Percentiles rank a stretch among this genome's conserved stretches.
Evolutionary conservation across 495 filamentous ascomycete genomes (phyloP).

Genomic region (Xylaria intraflava): DNA sequence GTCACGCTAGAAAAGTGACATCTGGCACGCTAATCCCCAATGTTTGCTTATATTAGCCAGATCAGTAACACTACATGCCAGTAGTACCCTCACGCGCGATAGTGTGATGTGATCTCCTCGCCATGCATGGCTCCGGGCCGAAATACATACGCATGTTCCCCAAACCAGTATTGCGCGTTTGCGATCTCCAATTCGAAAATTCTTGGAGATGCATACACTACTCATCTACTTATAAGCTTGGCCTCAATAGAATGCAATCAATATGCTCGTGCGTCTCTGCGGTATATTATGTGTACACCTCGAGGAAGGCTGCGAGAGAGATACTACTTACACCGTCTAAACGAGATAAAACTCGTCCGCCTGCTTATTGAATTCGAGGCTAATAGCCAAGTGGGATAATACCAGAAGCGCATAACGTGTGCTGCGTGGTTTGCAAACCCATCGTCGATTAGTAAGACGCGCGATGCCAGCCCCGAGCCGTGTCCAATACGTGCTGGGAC

Average conservation of each 20-base stretch:
- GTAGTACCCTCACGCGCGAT: background rate
- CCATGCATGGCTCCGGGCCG: constrained; percentile 4
- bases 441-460: background rate
- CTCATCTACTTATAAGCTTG: too few relatives aligned
- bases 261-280: background rate
- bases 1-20: background rate
- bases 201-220: background rate
- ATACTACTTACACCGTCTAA: too few relatives aligned
- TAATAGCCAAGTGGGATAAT: too few relatives aligned
- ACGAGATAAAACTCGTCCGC: too few relatives aligned
- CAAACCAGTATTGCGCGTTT: background rate
- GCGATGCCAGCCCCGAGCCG: background rate
- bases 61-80: too few relatives aligned
- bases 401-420: too few relatives aligned
- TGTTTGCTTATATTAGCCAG: too few relatives aligned
- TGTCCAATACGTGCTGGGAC: background rate
- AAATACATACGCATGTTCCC: background rate
- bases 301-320: background rate
- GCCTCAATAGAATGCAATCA: constrained; percentile 6
- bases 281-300: too few relatives aligned
- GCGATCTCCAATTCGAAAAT: constrained; percentile 2
- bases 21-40: background rate
- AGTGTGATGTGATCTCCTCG: constrained; percentile 5
- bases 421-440: too few relatives aligned
- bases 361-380: too few relatives aligned